Conservation (phyloP, 1,284 basidiomycete species). For the Ustilago lituana region DNA sequence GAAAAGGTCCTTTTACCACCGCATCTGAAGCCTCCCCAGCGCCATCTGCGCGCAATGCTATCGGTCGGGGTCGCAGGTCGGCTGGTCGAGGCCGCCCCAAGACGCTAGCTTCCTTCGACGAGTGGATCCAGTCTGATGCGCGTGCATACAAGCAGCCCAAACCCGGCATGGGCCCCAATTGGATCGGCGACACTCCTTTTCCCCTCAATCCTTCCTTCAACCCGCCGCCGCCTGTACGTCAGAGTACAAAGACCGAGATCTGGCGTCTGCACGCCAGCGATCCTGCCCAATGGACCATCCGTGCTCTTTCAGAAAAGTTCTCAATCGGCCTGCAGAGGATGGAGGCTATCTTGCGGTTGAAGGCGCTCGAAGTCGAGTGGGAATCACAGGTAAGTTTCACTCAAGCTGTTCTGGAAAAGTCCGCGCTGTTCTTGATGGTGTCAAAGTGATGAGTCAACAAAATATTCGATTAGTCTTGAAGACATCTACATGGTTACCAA, state of each 20-base stretch:
- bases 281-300: constrained; percentile 57
- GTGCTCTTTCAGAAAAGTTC: constrained; percentile 58
- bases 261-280: constrained; percentile 58
- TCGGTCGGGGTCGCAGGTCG: constrained; percentile 41
- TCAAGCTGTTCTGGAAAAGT: background rate
- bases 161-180: constrained; percentile 59
- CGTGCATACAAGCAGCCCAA: constrained; percentile 55
- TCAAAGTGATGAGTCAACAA: constrained; percentile 49
- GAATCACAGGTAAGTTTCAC: constrained; percentile 51
- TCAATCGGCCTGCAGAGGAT: constrained; percentile 55
- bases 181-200: constrained; percentile 64
- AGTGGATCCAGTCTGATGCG: constrained; percentile 57
- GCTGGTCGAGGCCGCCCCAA: constrained; percentile 36
- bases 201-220: constrained; percentile 65
- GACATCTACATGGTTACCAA: constrained; percentile 60
- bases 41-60: constrained; percentile 23
- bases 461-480: constrained; percentile 66
- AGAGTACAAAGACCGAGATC: constrained; percentile 56
- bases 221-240: constrained; percentile 59
- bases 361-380: constrained; percentile 62
- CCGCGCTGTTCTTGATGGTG: constrained; percentile 32
- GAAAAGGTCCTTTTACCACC: constrained; percentile 29
- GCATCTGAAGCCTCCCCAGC: constrained; percentile 29
- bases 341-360: constrained; percentile 61
- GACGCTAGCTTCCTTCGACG: constrained; percentile 51